These are phyloP conservation scores for Fonsecaea pedrosoi DNA, from an alignment of 2,329 filamentous ascomycete genomes.

Conservation along the genomic window DNA sequence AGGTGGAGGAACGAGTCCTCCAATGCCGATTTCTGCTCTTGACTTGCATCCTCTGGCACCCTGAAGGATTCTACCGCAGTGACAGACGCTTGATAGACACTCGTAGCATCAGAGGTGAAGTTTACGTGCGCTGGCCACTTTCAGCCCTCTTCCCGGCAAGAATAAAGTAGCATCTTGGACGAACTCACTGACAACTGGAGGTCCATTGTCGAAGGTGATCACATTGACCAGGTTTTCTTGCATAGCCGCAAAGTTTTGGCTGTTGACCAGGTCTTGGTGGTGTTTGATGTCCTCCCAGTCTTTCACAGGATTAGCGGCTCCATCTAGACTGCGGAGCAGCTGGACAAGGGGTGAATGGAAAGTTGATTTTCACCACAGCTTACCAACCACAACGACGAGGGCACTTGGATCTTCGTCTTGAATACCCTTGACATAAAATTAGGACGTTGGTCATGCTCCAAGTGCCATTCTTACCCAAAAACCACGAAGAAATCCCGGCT, in stretches of 20 bases:
- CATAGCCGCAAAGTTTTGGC: conserved; percentile 3
- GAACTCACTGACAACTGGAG: conserved; percentile 4
- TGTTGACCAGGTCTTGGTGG: conserved; percentile 18
- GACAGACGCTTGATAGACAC: conserved; percentile 13
- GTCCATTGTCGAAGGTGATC: conserved; percentile 12
- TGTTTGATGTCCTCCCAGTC: conserved; percentile 18
- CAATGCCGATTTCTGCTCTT: conserved; percentile 13
- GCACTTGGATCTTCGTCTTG: conserved; percentile 6
- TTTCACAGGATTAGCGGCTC: background rate
- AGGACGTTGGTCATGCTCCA: background rate
- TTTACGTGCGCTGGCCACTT: conserved; percentile 7
- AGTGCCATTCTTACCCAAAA: conserved; percentile 12
- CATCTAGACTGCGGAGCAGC: background rate
- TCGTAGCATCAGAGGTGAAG: conserved; percentile 11
- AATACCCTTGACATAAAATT: background rate
- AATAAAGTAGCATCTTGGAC: background rate
- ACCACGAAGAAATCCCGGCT: conserved; percentile 7
- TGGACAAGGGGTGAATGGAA: background rate
- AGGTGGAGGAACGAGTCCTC: conserved; percentile 15
- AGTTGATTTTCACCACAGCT: background rate
- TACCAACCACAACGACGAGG: conserved; percentile 4
- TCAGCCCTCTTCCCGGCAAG: background rate
- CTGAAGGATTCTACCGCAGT: conserved; percentile 15
- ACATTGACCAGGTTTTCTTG: conserved; percentile 3
- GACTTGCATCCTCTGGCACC: background rate